Evolutionary conservation across 306 rosid species (phyloP).

Genomic region (Vicia faba): DNA sequence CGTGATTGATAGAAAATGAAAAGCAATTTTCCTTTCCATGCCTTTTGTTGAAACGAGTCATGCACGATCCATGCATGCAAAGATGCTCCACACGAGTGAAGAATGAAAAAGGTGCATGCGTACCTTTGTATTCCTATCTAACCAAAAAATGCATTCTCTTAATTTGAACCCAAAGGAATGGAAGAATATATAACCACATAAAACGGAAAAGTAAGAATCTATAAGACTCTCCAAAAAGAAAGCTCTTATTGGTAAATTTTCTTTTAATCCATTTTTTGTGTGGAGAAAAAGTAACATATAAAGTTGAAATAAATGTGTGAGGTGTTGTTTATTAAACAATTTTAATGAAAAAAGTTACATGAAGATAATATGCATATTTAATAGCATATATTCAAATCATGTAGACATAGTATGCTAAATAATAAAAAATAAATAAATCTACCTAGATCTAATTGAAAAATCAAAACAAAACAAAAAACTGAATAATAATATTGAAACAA

Average conservation of each 20-base stretch:
- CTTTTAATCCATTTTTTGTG: not conserved
- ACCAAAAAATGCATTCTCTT: constrained; percentile 37
- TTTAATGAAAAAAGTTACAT: not conserved
- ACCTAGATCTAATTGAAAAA: constrained; percentile 26
- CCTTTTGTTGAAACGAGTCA: constrained; percentile 54
- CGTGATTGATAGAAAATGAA: constrained; percentile 49
- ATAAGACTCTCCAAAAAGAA: not conserved
- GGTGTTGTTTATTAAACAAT: not conserved
- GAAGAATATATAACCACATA: constrained; percentile 5
- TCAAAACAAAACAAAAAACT: constrained; percentile 1
- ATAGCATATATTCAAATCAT: not conserved
- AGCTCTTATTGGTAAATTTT: not conserved
- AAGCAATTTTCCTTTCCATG: constrained; percentile 28
- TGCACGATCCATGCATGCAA: constrained; percentile 55
- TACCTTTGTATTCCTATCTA: constrained; percentile 7
- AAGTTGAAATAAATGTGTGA: no score
- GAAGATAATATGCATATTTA: not conserved
- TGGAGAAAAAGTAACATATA: not conserved
- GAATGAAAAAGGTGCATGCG: constrained; percentile 58
- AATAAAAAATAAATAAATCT: constrained; percentile 8
- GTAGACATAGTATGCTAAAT: not conserved
- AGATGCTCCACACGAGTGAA: constrained; percentile 52
- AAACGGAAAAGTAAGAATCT: not conserved
- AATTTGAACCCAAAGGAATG: constrained; percentile 10
- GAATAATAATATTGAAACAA: constrained; percentile 21